These are phyloP conservation scores for Backusella sp. DNA, from an alignment of 192 early-diverging fungal genomes.

Conservation along the genomic window DNA sequence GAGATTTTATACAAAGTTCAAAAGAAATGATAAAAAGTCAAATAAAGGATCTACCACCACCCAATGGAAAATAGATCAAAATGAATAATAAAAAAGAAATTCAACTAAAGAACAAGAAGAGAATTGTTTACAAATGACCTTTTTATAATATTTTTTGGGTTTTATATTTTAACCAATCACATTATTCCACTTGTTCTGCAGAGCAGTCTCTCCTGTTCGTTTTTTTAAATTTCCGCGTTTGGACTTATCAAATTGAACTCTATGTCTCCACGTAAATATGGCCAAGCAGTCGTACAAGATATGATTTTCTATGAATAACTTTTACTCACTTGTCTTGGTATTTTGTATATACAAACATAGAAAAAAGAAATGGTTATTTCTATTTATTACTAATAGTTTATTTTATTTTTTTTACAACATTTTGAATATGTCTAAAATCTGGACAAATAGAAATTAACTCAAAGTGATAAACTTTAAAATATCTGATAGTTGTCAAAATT, in stretches of 20 bases:
- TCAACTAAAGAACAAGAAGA: slow-evolving; percentile 19
- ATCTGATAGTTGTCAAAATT: background rate
- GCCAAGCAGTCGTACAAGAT: background rate
- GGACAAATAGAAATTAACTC: background rate
- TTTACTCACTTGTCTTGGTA: background rate
- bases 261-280: background rate
- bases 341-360: background rate
- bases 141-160: background rate
- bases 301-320: background rate
- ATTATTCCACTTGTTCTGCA: slow-evolving; percentile 11
- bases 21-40: background rate
- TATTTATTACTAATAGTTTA: background rate
- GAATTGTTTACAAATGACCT: background rate
- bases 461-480: background rate
- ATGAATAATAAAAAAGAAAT: background rate
- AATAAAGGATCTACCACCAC: slow-evolving; percentile 29
- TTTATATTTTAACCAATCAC: slow-evolving; percentile 8
- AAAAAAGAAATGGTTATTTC: background rate
- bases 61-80: slow-evolving; percentile 32
- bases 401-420: background rate
- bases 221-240: slow-evolving; percentile 7
- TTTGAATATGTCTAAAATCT: background rate
- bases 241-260: background rate
- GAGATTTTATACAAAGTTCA: slow-evolving; percentile 9
- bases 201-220: background rate